A percentile compares a stretch with the other conserved stretches of the same genome.
These are phyloP conservation scores for Geranium rotundifolium DNA, from an alignment of 345 rosid species.

Conservation along the genomic window DNA sequence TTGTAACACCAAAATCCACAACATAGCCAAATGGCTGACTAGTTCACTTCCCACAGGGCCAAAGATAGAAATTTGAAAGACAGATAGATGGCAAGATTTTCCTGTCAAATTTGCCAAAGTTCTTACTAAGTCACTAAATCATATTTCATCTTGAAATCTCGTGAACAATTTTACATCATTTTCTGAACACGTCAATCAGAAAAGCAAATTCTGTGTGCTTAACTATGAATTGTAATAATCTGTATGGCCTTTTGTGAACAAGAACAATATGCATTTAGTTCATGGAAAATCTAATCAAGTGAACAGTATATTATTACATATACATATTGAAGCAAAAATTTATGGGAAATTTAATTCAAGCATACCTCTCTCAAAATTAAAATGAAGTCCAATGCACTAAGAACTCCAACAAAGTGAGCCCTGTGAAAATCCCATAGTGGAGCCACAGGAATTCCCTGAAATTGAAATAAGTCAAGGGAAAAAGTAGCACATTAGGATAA, in stretches of 20 bases:
- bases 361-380: slow-evolving; percentile 58
- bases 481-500: slow-evolving; percentile 15
- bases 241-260: too few relatives aligned
- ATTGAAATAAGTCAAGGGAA: slow-evolving; percentile 17
- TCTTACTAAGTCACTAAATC: not conserved
- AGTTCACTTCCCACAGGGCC: not conserved
- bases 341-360: not conserved
- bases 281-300: not conserved
- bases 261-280: too few relatives aligned
- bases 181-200: not conserved
- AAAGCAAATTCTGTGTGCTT: too few relatives aligned
- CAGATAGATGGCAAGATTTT: not conserved
- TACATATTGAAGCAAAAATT: not conserved
- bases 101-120: not conserved
- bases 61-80: not conserved
- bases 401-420: slow-evolving; percentile 67
- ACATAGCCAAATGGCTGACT: not conserved
- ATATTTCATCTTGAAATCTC: not conserved
- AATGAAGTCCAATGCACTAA: slow-evolving; percentile 57
- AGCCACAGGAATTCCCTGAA: slow-evolving; percentile 57
- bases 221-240: too few relatives aligned
- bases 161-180: not conserved
- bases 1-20: not conserved
- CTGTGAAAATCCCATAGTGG: slow-evolving; percentile 62
- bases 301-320: too few relatives aligned